These are phyloP conservation scores for Hypoxylon fuscum DNA, from an alignment of 495 filamentous ascomycete genomes.

Conservation along the genomic window DNA sequence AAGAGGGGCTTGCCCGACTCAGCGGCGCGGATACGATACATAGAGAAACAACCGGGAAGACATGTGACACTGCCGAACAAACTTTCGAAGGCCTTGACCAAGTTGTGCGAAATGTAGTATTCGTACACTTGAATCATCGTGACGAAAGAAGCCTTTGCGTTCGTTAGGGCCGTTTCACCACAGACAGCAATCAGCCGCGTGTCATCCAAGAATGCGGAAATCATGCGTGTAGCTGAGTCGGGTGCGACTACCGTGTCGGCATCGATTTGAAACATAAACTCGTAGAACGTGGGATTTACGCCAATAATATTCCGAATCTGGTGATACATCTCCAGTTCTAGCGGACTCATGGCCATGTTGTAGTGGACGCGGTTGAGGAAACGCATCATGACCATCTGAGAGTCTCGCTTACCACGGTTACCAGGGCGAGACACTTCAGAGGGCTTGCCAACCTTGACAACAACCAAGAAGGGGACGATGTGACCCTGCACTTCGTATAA, in stretches of 20 bases:
- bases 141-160: constrained; percentile 89
- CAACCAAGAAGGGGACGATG: constrained; percentile 96
- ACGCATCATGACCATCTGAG: constrained; percentile 96
- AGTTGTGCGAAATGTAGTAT: constrained; percentile 98
- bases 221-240: constrained; percentile 92
- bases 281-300: constrained; percentile 98
- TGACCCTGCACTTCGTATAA: constrained; percentile 98
- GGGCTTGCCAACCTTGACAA: constrained; percentile 97
- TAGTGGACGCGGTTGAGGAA: constrained; percentile 99
- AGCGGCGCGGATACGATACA: constrained; percentile 95
- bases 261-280: constrained; percentile 96
- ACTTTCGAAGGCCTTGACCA: constrained; percentile 98
- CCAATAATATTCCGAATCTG: constrained; percentile 99
- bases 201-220: constrained; percentile 89
- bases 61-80: constrained; percentile 98
- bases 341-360: constrained; percentile 91
- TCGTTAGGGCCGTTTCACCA: constrained; percentile 92
- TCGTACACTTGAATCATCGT: constrained; percentile 99
- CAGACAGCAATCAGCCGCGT: constrained; percentile 92
- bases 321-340: constrained; percentile 98
- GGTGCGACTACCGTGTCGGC: constrained; percentile 94
- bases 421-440: constrained; percentile 96
- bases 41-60: constrained; percentile 96
- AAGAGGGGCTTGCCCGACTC: constrained; percentile 96
- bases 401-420: constrained; percentile 99